phyloP scores from a whole-genome alignment of 2,329 filamentous ascomycete genomes.

The Xylariales sp. region DNA sequence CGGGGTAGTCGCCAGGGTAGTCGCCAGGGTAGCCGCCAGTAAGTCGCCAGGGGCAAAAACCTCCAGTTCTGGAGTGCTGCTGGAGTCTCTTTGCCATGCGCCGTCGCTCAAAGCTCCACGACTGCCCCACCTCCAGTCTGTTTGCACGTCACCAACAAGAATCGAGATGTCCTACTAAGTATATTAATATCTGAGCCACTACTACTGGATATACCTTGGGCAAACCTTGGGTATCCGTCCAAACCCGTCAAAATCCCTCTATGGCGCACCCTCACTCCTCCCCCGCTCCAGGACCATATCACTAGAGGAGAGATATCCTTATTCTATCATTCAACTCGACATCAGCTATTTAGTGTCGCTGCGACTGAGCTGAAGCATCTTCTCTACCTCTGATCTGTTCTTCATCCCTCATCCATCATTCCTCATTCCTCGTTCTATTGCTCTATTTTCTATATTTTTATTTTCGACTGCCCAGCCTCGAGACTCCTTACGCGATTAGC shows the following conservation, averaged over 20 bases:
- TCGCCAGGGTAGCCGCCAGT: not conserved
- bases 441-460: not conserved
- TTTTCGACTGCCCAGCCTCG: not conserved
- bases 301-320: not conserved
- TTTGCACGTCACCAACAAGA: conserved; percentile 25
- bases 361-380: not conserved
- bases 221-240: too few relatives aligned
- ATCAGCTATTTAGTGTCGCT: not conserved
- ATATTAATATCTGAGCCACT: not conserved
- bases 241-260: not conserved
- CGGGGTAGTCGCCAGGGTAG: not conserved
- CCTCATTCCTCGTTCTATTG: not conserved
- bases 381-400: not conserved
- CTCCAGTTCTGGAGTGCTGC: not conserved
- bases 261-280: not conserved
- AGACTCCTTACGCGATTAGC: conserved; percentile 8
- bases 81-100: not conserved
- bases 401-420: not conserved
- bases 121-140: conserved; percentile 8
- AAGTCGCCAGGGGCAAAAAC: conserved; percentile 24
- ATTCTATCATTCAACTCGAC: not conserved
- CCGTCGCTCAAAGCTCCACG: not conserved
- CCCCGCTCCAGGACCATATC: not conserved
- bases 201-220: too few relatives aligned
- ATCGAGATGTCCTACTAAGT: conserved; percentile 2